Base-by-base conservation (phyloP, 495 filamentous ascomycete genomes). In the Thozetella sp. region DNA sequence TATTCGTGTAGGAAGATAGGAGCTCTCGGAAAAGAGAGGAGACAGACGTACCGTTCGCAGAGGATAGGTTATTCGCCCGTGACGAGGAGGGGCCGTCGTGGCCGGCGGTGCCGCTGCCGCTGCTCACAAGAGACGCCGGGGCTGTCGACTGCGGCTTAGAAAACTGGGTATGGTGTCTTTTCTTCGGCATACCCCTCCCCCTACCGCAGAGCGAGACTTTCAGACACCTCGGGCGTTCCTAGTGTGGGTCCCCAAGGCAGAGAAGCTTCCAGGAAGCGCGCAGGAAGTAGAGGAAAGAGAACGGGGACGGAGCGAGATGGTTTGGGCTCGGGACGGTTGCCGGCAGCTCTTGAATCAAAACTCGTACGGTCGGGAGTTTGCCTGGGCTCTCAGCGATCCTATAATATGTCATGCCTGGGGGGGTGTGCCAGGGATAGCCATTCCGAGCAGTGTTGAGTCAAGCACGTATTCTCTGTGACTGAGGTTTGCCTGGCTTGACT, bases 71-170 rank as follows among this genome's bases (percentile, higher is more conserved):
- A 52, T 54, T 48, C 25, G 19, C 46, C 63, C 63, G 61, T 51
- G 68, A 63, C 63, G 56, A 68, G 40, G 51, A 62, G 56, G 45
- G 53, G 30, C 56, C 30, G 23, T 22, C n/a, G 19, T 17, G n/a
- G 51, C 13, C 62, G 52, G 57, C 53, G 46, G 54, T 22, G 17
- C 26, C 53, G n/a, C 10, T 40, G 25, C 23, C 40, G 58, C 59
- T 62, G 55, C 53, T 72, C 65, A 67, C 68, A 52, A 80, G 72
- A 43, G 71, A 76, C 56, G 76, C 69, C 46, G 80, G 80, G 20
- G 78, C 75, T 22, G 81, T 79, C 46, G 78, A 80, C 58, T 72
- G 79, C 45, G 81, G 82, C 53, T 85, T 85, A 48, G 80, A 80
- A 56, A 76, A 83, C 63, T 62, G 68, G 52, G 61, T 57, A 23